A percentile compares a stretch with the other conserved stretches of the same genome.
Conservation (phyloP, 306 rosid genomes). For the Citrullus colocynthis region DNA sequence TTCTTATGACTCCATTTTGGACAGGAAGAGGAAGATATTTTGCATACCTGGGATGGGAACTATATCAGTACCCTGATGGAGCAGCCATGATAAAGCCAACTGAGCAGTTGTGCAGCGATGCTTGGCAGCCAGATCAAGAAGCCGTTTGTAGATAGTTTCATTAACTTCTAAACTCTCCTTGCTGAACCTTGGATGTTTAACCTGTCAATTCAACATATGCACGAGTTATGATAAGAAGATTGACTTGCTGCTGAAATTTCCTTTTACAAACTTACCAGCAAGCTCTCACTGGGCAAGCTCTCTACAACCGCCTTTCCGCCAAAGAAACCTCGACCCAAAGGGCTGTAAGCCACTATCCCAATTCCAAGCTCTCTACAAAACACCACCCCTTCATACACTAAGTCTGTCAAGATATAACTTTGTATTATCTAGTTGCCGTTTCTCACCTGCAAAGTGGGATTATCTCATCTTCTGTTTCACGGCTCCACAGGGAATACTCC, state of each 20-base stretch:
- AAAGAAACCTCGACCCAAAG: conserved; percentile 68
- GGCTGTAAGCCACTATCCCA: conserved; percentile 69
- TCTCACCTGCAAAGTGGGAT: conserved; percentile 60
- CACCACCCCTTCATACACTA: neutral
- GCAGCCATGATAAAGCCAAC: conserved; percentile 59
- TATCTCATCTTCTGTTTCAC: conserved; percentile 55
- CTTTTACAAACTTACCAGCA: conserved; percentile 25
- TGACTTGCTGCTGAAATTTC: neutral
- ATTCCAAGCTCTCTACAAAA: conserved; percentile 57
- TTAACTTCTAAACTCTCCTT: conserved; percentile 32
- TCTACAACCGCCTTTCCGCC: conserved; percentile 58
- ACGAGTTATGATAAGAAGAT: neutral
- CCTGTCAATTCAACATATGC: conserved; percentile 15
- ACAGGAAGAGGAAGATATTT: neutral
- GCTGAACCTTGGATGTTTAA: conserved; percentile 34
- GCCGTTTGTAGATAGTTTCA: conserved; percentile 28
- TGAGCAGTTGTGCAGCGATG: conserved; percentile 36
- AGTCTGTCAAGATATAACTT: neutral
- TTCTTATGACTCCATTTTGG: neutral
- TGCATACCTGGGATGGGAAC: conserved; percentile 33
- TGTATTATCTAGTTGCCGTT: neutral
- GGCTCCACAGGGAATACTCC: conserved; percentile 70
- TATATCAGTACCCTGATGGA: conserved; percentile 49
- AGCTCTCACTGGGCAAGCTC: conserved; percentile 22
- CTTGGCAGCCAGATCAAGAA: conserved; percentile 31